Conservation (phyloP, 352 stramenopile genomes). For the Globisporangium rhizosaccharum region DNA sequence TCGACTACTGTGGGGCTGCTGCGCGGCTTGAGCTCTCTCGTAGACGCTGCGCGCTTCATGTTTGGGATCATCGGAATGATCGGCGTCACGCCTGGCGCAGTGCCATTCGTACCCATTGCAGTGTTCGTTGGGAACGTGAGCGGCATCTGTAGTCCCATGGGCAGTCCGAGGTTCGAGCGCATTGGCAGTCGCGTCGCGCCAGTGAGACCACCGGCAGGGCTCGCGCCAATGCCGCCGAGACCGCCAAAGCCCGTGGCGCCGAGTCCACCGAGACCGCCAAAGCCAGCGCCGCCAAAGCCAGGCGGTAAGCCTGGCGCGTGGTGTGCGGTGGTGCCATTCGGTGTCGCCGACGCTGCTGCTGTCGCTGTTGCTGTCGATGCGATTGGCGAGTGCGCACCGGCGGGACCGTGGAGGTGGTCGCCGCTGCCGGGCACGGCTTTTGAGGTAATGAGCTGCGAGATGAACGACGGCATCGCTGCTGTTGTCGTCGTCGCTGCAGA, state of each 20-base stretch:
- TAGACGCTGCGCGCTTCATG: conserved; percentile 11
- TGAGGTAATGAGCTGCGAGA: conserved; percentile 17
- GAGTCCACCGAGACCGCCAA: conserved; percentile 2
- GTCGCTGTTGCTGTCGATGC: conserved; percentile 1
- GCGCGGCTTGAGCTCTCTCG: not conserved
- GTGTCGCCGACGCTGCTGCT: not conserved
- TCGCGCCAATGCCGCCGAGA: conserved; percentile 8
- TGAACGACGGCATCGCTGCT: conserved; percentile 11
- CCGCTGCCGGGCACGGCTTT: conserved; percentile 9
- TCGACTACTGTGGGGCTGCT: not conserved
- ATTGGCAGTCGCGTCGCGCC: conserved; percentile 8
- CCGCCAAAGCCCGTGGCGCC: conserved; percentile 4
- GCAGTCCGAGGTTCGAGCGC: conserved; percentile 15
- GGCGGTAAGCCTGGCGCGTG: conserved; percentile 1
- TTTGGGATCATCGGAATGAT: conserved; percentile 15
- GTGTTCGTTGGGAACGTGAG: conserved; percentile 9
- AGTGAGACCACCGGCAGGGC: conserved; percentile 1
- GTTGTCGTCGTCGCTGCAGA: not conserved
- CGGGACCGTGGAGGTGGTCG: conserved; percentile 3
- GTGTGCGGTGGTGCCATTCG: not conserved
- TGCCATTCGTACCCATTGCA: not conserved
- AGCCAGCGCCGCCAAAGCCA: conserved; percentile 5
- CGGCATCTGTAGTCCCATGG: conserved; percentile 17
- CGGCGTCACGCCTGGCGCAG: not conserved
- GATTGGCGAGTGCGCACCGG: not conserved